Conservation (phyloP, 331 rosid species). For the Pyrus hybrid region DNA sequence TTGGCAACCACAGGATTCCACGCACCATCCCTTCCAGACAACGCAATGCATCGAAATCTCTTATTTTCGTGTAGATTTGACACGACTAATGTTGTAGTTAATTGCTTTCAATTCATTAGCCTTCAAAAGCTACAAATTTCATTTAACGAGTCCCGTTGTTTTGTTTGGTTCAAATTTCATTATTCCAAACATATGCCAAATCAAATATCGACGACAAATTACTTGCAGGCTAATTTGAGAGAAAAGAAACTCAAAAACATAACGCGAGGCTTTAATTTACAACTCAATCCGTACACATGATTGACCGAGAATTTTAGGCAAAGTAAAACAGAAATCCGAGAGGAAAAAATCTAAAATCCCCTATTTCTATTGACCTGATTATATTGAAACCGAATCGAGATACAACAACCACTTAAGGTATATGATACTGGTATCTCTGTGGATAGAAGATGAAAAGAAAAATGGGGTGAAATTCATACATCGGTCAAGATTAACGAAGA, state of each 20-base stretch:
- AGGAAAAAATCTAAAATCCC: neutral
- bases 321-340: neutral
- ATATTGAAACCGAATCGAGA: neutral
- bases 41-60: neutral
- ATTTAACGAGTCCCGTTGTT: neutral
- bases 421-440: neutral
- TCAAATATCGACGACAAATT: neutral
- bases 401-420: neutral
- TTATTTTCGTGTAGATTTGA: neutral
- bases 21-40: neutral
- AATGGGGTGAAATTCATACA: conserved; percentile 31
- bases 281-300: neutral
- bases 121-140: neutral
- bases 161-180: neutral
- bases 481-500: conserved; percentile 89
- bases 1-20: neutral
- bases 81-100: neutral
- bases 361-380: neutral
- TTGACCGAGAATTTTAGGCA: neutral
- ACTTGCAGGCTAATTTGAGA: neutral
- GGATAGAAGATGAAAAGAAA: neutral
- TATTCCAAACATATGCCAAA: too few species aligned
- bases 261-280: neutral
- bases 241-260: neutral
- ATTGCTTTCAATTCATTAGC: neutral